Evolutionary conservation across 768 basidiomycete species (phyloP), one percentile per base, ranked within the genome.

Genomic region (Dentipellis sp.): DNA sequence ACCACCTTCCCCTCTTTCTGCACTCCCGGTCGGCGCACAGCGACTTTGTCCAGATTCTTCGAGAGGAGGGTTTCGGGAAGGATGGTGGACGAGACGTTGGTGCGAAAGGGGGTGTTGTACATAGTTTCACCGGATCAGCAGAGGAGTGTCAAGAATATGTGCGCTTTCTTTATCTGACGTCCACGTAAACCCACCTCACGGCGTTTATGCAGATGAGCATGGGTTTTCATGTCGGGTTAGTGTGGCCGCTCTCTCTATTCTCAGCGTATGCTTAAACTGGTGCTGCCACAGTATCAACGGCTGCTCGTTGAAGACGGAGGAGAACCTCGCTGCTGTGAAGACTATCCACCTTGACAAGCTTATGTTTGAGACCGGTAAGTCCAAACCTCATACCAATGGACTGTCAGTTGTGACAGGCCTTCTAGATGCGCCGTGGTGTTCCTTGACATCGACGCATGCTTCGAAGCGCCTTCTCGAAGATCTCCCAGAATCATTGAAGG

Each of bases 1-100:
- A 85, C 62, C 75, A 79, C 61, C 75, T 93, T 9, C 90, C 91
- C 0, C 67, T 93, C 19, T 92, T 92, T 68, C 75, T 93, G 3
- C 91, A 92, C 67, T 90, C 83, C 1, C 79, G 91, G 17, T 79
- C 84, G n/a, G 84, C 87, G 1, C 88, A 91, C 62, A 46, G 60
- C 1, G 90, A 91, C 61, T 75, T 92, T 56, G 80, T 88, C 23
- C 65, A 63, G 17, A 84, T 86, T 17, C 74, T 92, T 21, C 74
- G 71, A 21, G 82, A 84, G 55, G 81, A 84, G 60, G 83, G 86
- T 1, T 87, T 86, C 64, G 75, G 76, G 14, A 69, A 74, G 39
- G 68, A 80, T 61, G 78, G 83, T 29, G 84, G 85, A 3, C 68
- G 65, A 57, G 68, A 66, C 29, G 71, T 79, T 56, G 88, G 83